A percentile compares a stretch with the other conserved stretches of the same genome.
Evolutionary conservation across 106 monocot genomes (phyloP).

Genomic region (Gastrodia elata): DNA sequence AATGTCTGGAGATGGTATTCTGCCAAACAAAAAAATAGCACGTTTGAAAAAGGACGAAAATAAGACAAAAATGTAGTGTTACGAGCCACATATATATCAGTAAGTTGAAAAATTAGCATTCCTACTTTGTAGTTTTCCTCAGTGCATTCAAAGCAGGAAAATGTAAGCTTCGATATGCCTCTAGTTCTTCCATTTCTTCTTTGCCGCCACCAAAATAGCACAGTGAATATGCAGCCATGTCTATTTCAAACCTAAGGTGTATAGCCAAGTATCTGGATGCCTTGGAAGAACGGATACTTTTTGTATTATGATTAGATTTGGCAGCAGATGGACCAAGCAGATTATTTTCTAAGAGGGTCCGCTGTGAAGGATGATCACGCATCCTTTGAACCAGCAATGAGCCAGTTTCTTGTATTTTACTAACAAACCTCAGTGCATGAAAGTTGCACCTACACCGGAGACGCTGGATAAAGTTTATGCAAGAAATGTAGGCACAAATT

Average conservation of each 20-base stretch:
- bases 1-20: constrained; percentile 62
- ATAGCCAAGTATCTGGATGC: constrained; percentile 73
- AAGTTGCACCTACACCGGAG: constrained; percentile 97
- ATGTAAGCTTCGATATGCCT: constrained; percentile 69
- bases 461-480: constrained; percentile 31
- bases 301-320: constrained; percentile 16
- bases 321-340: constrained; percentile 49
- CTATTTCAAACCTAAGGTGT: constrained; percentile 97
- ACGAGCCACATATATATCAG: not conserved
- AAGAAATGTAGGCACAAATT: not conserved
- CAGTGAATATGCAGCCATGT: constrained; percentile 98
- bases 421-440: constrained; percentile 78
- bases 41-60: not conserved
- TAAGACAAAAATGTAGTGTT: not conserved
- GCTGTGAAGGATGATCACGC: constrained; percentile 31
- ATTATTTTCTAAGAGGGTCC: constrained; percentile 48
- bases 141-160: constrained; percentile 73
- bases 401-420: constrained; percentile 80
- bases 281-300: constrained; percentile 6
- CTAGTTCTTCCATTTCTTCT: constrained; percentile 88
- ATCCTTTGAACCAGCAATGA: constrained; percentile 77
- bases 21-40: constrained; percentile 9
- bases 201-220: constrained; percentile 97
- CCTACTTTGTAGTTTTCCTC: constrained; percentile 63
- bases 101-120: not conserved